Evolutionary conservation across 2,329 filamentous ascomycete species (phyloP).

Genomic region (Scolecobasidium constrictum): DNA sequence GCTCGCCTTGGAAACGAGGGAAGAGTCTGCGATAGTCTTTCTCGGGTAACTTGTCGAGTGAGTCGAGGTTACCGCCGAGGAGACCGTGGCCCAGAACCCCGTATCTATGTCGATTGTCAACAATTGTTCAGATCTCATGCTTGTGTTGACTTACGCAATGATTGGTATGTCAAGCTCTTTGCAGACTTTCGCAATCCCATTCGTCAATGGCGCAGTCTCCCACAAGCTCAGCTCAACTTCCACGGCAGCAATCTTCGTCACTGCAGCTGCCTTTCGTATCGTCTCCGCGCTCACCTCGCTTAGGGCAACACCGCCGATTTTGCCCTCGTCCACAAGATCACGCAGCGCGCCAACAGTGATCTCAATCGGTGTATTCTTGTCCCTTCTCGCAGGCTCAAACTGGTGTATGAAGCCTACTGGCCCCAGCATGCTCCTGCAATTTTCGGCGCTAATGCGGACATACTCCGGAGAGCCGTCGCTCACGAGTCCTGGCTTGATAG

Average conservation of each 20-base stretch:
- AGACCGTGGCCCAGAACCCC: constrained; percentile 57
- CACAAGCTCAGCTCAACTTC: constrained; percentile 52
- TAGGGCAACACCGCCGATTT: constrained; percentile 35
- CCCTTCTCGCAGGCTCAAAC: constrained; percentile 35
- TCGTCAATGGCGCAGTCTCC: constrained; percentile 44
- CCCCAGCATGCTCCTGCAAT: constrained; percentile 32
- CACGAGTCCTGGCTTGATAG: constrained; percentile 20
- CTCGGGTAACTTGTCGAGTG: constrained; percentile 24
- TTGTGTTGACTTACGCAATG: constrained; percentile 60
- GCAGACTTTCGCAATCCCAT: constrained; percentile 47
- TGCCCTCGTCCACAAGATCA: constrained; percentile 24
- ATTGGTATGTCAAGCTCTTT: constrained; percentile 56
- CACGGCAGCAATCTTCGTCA: constrained; percentile 47
- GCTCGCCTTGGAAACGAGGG: constrained; percentile 33
- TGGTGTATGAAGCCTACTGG: constrained; percentile 35
- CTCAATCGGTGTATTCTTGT: constrained; percentile 32
- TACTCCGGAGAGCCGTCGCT: constrained; percentile 29
- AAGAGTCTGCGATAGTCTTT: constrained; percentile 10
- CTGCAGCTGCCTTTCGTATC: constrained; percentile 37
- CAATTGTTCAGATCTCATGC: constrained; percentile 34
- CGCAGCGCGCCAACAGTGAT: constrained; percentile 31
- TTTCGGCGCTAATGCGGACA: constrained; percentile 32
- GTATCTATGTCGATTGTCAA: constrained; percentile 37
- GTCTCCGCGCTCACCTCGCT: constrained; percentile 33
- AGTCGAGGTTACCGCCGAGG: constrained; percentile 27